Base-by-base conservation (phyloP, 208 protist species). In the Trypanosoma mega region DNA sequence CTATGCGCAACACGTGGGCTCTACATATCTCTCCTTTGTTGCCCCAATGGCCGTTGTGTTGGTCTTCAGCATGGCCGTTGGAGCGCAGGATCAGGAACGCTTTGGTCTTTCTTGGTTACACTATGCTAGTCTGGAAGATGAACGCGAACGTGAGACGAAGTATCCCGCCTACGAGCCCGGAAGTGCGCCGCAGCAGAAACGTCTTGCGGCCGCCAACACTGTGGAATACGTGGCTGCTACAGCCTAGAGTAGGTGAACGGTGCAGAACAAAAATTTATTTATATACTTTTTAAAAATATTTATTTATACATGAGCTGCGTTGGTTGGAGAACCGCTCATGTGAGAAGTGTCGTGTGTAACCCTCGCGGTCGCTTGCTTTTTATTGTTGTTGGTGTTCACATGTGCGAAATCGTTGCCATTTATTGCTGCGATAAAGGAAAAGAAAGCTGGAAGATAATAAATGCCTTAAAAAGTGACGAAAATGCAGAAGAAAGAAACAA, bases 61-160 rank as follows among this genome's bases (percentile, higher is more conserved):
- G 1, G 75, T 72, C 0, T 76, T 80, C 20, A 78, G 76, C 66
- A 73, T 77, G 68, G 77, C 74, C 12, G 45, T 88, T 18, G 72
- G 78, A 37, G 55, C 46, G n/a, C 73, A 80, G 30, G 87, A 94
- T 69, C 77, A 71, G 57, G 87, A 92, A 48, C 73, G 69, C 24
- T 90, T 94, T 55, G 87, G 87, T 3, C 84, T 94, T 8, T 63
- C 77, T 24, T 94, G 87, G 87, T 26, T 92, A 23, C 74, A 88
- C 60, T 76, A 63, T 58, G 69, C 79, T 2, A 53, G 63, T 4
- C 43, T 92, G 11, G 73, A 90, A 48, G 74, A 87, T 44, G 87
- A 91, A 36, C 58, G 64, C 24, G 65, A 78, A 33, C 74, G 87
- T 1, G 87, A 94, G 65, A 71, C 78, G 58, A 85, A 85, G 74